Evolutionary conservation across 768 basidiomycete species (phyloP), one percentile per base, ranked within the genome.

Genomic region (Xerocomus potaroensis): DNA sequence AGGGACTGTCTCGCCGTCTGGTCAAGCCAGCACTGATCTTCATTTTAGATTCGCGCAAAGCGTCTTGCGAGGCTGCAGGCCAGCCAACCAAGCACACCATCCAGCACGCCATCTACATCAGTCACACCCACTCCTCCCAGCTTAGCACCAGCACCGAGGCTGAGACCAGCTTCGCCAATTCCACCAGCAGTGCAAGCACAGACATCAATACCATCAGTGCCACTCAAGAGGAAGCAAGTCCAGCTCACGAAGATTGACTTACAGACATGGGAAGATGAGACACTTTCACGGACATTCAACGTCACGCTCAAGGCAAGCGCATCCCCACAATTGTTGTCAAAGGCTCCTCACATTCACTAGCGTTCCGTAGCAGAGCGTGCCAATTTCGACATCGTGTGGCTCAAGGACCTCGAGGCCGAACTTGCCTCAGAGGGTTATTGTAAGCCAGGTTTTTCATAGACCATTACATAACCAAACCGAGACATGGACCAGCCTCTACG

Each of bases 1-100:
- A 74, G 45, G 73, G 19, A 42, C 37, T 1, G 6, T 15, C 38
- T 29, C 1, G 1, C 14, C 4, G 3, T 12, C 5, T 1, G 0
- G 3, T 11, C 10, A 11, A 3, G 5, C 35, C 35, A 38, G 45
- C 29, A 8, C 40, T 45, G 8, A 31, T 18, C 29, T 0, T 3
- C 14, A 14, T 11, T 22, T 6, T 57, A 95, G 93, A 95, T 96
- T 62, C 89, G 92, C 54, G 71, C 91, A 64, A 95, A 95, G 69
- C 82, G 94, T 46, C 76, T 98, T 43, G 92, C 89, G 26, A 91
- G 88, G 64, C 75, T 97, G 8, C 86, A 87, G 59, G 71, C 61
- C 31, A 56, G 69, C 34, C 52, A 69, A 33, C 68, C 73, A 24
- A 63, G 53, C 0, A 64, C 77, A 8, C 60, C 77, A 10, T 37